phyloP scores from a whole-genome alignment of 2,329 filamentous ascomycete genomes.

The Penicillium thymicola region DNA sequence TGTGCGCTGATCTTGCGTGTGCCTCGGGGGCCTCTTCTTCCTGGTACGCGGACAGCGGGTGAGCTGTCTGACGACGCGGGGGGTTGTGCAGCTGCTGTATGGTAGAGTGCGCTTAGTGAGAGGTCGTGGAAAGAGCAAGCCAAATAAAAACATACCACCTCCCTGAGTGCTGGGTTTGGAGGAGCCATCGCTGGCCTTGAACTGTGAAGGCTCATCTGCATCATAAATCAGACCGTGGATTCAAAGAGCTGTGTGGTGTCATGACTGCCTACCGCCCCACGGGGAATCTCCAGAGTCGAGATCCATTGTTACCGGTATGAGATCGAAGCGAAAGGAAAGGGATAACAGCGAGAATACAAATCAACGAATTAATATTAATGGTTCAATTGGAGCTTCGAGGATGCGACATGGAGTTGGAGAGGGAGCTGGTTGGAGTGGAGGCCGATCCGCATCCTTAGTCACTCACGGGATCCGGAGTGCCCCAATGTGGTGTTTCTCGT shows the following conservation, averaged over 20 bases:
- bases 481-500: conserved; percentile 2
- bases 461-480: conserved; percentile 23
- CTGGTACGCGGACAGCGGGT: conserved; percentile 47
- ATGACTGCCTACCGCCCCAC: conserved; percentile 46
- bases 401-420: conserved; percentile 4
- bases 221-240: conserved; percentile 23
- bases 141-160: conserved; percentile 26
- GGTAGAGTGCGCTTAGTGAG: conserved; percentile 21
- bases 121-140: conserved; percentile 10
- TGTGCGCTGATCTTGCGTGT: conserved; percentile 58
- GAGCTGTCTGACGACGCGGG: conserved; percentile 38
- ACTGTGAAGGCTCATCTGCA: conserved; percentile 48
- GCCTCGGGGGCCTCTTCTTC: conserved; percentile 50
- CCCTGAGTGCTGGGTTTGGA: conserved; percentile 31
- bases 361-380: conserved; percentile 3
- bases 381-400: conserved; percentile 9
- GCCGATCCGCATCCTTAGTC: conserved; percentile 27
- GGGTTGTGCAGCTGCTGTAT: conserved; percentile 29
- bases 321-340: not conserved
- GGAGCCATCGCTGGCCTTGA: conserved; percentile 26
- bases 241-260: conserved; percentile 23
- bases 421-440: conserved; percentile 23
- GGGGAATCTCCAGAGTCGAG: conserved; percentile 47
- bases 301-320: conserved; percentile 33
- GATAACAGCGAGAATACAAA: not conserved